These are phyloP conservation scores for Globisporangium mamillatum DNA, from an alignment of 352 stramenopile species.

Conservation along the genomic window DNA sequence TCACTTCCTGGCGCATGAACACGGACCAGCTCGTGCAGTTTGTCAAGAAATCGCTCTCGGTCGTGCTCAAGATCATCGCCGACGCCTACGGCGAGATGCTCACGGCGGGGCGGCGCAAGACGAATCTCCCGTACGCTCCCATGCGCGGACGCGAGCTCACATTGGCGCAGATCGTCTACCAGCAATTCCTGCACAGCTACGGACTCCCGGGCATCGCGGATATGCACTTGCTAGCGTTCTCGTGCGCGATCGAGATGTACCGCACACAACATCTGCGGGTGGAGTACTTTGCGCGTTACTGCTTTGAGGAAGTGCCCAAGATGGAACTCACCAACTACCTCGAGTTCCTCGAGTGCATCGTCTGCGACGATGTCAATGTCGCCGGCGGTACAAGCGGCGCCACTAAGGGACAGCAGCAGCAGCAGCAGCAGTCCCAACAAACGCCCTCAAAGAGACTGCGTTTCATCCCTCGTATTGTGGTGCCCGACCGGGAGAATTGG, in stretches of 20 bases:
- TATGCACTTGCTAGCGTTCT: constrained; percentile 76
- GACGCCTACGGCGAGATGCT: constrained; percentile 78
- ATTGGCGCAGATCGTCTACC: constrained; percentile 74
- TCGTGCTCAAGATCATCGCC: constrained; percentile 64
- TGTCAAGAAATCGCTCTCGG: constrained; percentile 65
- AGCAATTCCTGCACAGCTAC: constrained; percentile 82
- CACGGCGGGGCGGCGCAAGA: constrained; percentile 50
- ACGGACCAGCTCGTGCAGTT: constrained; percentile 77
- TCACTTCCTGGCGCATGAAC: constrained; percentile 85
- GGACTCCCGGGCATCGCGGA: constrained; percentile 72
- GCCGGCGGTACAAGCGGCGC: not conserved
- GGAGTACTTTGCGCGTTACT: constrained; percentile 72
- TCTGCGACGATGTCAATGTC: constrained; percentile 44
- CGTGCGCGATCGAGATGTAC: constrained; percentile 65
- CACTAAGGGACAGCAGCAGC: constrained; percentile 6
- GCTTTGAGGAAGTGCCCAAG: constrained; percentile 67
- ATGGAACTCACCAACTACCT: constrained; percentile 57
- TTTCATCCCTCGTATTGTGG: constrained; percentile 47
- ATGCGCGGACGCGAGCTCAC: constrained; percentile 35
- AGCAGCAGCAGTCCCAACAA: not conserved
- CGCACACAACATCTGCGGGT: constrained; percentile 65
- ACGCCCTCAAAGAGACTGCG: constrained; percentile 33
- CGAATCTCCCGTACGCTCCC: constrained; percentile 5
- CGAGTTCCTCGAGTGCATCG: constrained; percentile 76
- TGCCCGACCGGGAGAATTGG: constrained; percentile 76